A percentile compares a stretch with the other conserved stretches of the same genome.
Evolutionary conservation across 495 filamentous ascomycete genomes (phyloP).

Genomic region (Apiosordaria backusii): DNA sequence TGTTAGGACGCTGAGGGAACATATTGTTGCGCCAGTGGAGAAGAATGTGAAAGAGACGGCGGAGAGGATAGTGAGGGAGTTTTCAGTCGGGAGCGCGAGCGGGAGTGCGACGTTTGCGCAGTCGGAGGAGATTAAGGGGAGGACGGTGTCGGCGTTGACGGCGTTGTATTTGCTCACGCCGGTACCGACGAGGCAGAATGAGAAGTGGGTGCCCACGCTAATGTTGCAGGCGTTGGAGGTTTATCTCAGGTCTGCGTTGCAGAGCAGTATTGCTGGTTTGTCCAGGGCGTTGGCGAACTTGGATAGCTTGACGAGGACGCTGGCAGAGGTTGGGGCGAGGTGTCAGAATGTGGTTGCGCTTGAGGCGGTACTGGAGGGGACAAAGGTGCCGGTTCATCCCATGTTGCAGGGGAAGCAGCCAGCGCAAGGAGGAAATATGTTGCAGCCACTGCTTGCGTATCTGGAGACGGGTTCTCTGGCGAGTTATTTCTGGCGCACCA

Average conservation of each 20-base stretch:
- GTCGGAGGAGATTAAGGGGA: slow-evolving; percentile 69
- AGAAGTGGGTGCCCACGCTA: slow-evolving; percentile 61
- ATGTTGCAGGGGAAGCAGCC: slow-evolving; percentile 42
- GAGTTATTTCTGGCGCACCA: slow-evolving; percentile 85
- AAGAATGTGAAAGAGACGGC: slow-evolving; percentile 61
- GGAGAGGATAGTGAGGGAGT: slow-evolving; percentile 78
- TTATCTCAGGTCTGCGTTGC: slow-evolving; percentile 71
- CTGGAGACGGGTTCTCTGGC: slow-evolving; percentile 84
- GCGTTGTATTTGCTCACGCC: slow-evolving; percentile 77
- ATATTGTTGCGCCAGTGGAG: slow-evolving; percentile 68
- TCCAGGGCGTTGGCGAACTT: slow-evolving; percentile 71
- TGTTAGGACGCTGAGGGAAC: slow-evolving; percentile 61
- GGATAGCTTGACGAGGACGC: slow-evolving; percentile 75
- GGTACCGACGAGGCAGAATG: slow-evolving; percentile 45
- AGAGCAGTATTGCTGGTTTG: slow-evolving; percentile 68
- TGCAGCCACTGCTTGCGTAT: slow-evolving; percentile 67
- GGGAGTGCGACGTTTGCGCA: slow-evolving; percentile 66
- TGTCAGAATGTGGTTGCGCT: slow-evolving; percentile 89
- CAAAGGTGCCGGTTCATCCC: slow-evolving; percentile 63
- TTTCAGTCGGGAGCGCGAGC: slow-evolving; percentile 69
- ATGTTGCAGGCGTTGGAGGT: slow-evolving; percentile 74
- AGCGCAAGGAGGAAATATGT: slow-evolving; percentile 51
- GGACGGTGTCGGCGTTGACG: slow-evolving; percentile 68
- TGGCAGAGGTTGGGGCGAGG: slow-evolving; percentile 74
- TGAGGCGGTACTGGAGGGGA: slow-evolving; percentile 69